Evolutionary conservation across 2,329 filamentous ascomycete species (phyloP).

Genomic region (Phaeosphaeriaceae sp.): DNA sequence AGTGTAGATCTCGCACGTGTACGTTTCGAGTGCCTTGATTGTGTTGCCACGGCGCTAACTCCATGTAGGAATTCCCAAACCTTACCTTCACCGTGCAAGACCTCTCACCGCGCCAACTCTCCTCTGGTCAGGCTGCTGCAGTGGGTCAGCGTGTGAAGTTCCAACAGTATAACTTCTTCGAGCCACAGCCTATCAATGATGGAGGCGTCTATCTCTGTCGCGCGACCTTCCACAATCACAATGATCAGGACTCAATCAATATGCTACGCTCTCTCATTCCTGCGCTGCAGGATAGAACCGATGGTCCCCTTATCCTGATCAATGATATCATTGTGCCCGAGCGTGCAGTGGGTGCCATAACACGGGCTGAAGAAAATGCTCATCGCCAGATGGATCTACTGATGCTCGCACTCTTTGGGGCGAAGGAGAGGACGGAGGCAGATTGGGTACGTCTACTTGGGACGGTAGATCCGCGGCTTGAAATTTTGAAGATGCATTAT

Average conservation of each 20-base stretch:
- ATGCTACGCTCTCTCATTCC: slow-evolving; percentile 54
- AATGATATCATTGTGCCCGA: slow-evolving; percentile 10
- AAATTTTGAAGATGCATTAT: slow-evolving; percentile 7
- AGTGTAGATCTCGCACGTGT: slow-evolving; percentile 6
- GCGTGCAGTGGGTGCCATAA: slow-evolving; percentile 3
- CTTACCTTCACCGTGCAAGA: slow-evolving; percentile 9
- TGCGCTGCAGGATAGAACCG: slow-evolving; percentile 52
- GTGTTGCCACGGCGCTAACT: neutral
- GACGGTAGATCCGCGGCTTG: neutral
- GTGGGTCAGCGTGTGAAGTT: slow-evolving; percentile 27
- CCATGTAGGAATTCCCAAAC: neutral
- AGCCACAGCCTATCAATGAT: slow-evolving; percentile 55
- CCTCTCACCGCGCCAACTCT: slow-evolving; percentile 3
- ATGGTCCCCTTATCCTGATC: slow-evolving; percentile 7
- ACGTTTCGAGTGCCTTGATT: neutral
- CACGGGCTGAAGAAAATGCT: slow-evolving; percentile 4
- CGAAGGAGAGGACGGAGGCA: slow-evolving; percentile 3
- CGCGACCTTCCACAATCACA: slow-evolving; percentile 65
- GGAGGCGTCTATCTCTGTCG: slow-evolving; percentile 60
- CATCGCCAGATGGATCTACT: slow-evolving; percentile 6
- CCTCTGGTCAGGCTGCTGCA: neutral
- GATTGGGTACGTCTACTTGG: neutral
- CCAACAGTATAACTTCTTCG: slow-evolving; percentile 62
- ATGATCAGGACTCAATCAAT: slow-evolving; percentile 51
- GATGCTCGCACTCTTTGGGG: slow-evolving; percentile 6